Percentiles rank a stretch among this genome's conserved stretches.
Evolutionary conservation across 1,284 basidiomycete species (phyloP).

Genomic region (Wallemia hederae): DNA sequence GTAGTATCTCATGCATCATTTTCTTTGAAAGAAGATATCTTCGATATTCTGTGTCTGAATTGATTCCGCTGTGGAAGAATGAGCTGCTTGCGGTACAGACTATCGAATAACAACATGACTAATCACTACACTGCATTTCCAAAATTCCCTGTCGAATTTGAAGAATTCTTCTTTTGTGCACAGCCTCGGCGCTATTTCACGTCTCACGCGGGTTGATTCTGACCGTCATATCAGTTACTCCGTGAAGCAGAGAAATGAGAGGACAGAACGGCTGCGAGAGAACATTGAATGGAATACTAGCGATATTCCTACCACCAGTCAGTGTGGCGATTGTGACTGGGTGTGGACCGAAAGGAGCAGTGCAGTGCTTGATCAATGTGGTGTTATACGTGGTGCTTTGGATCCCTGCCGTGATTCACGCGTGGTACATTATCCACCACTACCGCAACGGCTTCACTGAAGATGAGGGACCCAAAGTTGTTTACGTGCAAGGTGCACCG

Average conservation of each 20-base stretch:
- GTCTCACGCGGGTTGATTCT: too few species aligned
- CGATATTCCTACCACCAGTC: not conserved
- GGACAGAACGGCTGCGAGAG: not conserved
- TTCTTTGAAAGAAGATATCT: too few species aligned
- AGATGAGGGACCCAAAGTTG: not conserved
- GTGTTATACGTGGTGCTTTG: not conserved
- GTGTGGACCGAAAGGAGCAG: not conserved
- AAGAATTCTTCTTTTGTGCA: too few species aligned
- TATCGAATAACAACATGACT: too few species aligned
- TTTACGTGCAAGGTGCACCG: not conserved
- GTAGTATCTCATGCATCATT: too few species aligned
- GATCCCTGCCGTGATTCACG: not conserved
- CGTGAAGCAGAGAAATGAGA: not conserved
- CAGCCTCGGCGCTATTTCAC: too few species aligned
- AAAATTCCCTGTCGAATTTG: too few species aligned
- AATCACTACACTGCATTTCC: too few species aligned
- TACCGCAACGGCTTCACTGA: not conserved
- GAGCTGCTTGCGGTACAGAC: too few species aligned
- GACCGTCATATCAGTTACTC: too few species aligned
- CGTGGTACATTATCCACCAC: not conserved
- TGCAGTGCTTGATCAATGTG: not conserved
- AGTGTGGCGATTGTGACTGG: not conserved
- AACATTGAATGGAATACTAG: not conserved
- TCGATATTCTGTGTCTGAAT: too few species aligned
- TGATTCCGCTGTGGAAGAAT: too few species aligned